These are phyloP conservation scores for Hypomyces perniciosus DNA, from an alignment of 2,329 filamentous ascomycete species.

Conservation along the genomic window DNA sequence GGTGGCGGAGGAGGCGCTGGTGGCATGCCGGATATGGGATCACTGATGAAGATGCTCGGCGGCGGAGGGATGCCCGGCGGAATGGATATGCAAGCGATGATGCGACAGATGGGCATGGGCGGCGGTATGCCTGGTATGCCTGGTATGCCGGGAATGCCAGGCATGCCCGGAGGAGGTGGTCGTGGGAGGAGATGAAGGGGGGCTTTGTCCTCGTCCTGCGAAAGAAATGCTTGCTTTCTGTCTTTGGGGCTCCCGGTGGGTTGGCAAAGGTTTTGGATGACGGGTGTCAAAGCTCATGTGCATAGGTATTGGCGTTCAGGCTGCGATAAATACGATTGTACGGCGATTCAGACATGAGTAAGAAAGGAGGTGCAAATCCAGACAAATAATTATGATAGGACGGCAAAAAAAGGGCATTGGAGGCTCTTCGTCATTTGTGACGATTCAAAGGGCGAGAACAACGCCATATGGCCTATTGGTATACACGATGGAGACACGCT, in stretches of 20 bases:
- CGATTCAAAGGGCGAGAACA: too few relatives aligned
- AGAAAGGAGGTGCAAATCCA: neutral
- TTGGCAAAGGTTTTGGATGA: constrained; percentile 9
- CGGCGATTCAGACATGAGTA: neutral
- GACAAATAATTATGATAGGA: too few relatives aligned
- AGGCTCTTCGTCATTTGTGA: too few relatives aligned
- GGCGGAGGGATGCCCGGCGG: constrained; percentile 64
- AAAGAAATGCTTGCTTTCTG: neutral
- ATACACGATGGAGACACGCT: too few relatives aligned
- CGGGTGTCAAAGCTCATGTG: constrained; percentile 10
- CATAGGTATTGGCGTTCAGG: constrained; percentile 13
- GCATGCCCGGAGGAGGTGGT: constrained; percentile 22
- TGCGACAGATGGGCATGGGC: constrained; percentile 64
- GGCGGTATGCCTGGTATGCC: constrained; percentile 29
- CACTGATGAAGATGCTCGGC: constrained; percentile 87
- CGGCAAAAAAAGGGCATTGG: too few relatives aligned
- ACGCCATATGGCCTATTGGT: too few relatives aligned
- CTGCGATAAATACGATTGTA: constrained; percentile 10
- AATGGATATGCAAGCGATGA: constrained; percentile 74
- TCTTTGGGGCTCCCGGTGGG: constrained; percentile 8
- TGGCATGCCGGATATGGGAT: constrained; percentile 75
- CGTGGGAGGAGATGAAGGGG: constrained; percentile 25
- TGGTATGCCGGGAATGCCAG: constrained; percentile 26
- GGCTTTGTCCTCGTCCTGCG: neutral
- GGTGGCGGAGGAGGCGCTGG: constrained; percentile 63